Conservation (phyloP, 495 filamentous ascomycete genomes). For the Aspergillus ellipticus region DNA sequence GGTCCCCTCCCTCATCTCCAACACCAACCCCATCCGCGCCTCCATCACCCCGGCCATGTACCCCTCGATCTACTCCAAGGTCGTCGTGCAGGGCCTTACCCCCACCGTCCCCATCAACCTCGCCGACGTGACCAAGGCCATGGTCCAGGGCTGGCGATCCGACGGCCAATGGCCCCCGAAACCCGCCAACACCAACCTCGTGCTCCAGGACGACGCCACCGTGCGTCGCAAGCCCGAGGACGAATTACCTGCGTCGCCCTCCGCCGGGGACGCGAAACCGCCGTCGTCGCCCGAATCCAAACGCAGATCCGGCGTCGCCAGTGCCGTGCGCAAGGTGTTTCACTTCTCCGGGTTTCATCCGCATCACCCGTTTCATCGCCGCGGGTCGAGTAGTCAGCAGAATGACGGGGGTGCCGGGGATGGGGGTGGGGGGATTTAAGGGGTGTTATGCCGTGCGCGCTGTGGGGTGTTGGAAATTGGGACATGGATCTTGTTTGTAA, state of each 20-base stretch:
- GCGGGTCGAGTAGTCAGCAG: slow-evolving; percentile 34
- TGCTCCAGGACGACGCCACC: slow-evolving; percentile 31
- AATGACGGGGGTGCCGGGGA: background rate
- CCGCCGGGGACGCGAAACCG: slow-evolving; percentile 13
- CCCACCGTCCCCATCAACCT: slow-evolving; percentile 87
- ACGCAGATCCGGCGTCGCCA: slow-evolving; percentile 38
- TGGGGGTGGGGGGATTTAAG: background rate
- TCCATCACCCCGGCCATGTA: slow-evolving; percentile 70
- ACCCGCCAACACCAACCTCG: slow-evolving; percentile 28
- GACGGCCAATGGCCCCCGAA: slow-evolving; percentile 94
- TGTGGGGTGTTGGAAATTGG: too few relatives aligned
- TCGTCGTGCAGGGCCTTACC: slow-evolving; percentile 70
- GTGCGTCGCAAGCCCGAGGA: slow-evolving; percentile 15
- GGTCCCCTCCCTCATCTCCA: slow-evolving; percentile 62
- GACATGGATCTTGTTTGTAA: too few relatives aligned
- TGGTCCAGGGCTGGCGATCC: slow-evolving; percentile 89
- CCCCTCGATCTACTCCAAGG: slow-evolving; percentile 81
- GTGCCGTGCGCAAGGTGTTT: slow-evolving; percentile 43
- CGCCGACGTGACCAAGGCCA: slow-evolving; percentile 68
- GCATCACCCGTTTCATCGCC: slow-evolving; percentile 44
- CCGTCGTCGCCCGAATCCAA: slow-evolving; percentile 23
- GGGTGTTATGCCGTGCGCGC: too few relatives aligned
- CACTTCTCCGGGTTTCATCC: slow-evolving; percentile 33
- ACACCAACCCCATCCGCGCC: slow-evolving; percentile 65
- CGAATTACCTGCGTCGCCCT: background rate